Evolutionary conservation across 2,329 filamentous ascomycete species (phyloP).

Genomic region (Grosmannia serpens): DNA sequence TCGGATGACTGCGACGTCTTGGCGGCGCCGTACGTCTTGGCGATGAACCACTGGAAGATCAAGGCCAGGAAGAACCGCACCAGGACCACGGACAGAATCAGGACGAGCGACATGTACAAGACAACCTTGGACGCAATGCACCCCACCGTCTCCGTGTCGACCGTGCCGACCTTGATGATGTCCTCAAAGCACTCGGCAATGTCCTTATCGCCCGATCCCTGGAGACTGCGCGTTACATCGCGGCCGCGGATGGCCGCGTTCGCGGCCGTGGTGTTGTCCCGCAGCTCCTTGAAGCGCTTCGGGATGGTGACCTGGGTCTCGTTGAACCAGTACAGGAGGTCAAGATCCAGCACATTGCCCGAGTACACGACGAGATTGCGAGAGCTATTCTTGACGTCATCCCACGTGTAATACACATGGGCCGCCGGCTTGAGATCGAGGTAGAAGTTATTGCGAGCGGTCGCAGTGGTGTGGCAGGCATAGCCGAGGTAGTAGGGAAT

Average conservation of each 20-base stretch:
- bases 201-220: conserved; percentile 65
- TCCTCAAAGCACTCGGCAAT: conserved; percentile 81
- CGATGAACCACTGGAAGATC: conserved; percentile 93
- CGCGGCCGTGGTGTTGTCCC: conserved; percentile 48
- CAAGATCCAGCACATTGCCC: conserved; percentile 80
- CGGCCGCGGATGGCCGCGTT: conserved; percentile 63
- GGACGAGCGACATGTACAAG: conserved; percentile 80
- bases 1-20: conserved; percentile 77
- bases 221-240: conserved; percentile 82
- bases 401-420: conserved; percentile 94
- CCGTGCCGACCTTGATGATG: conserved; percentile 88
- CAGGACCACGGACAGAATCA: conserved; percentile 82
- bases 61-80: conserved; percentile 83
- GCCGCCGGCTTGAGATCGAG: conserved; percentile 52
- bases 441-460: conserved; percentile 66
- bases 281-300: conserved; percentile 65
- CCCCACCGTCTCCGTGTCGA: conserved; percentile 91
- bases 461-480: conserved; percentile 68
- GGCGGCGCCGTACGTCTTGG: conserved; percentile 68
- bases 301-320: conserved; percentile 65
- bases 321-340: conserved; percentile 87
- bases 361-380: conserved; percentile 93
- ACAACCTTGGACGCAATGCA: conserved; percentile 98
- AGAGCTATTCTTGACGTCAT: conserved; percentile 77
- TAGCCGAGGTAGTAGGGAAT: conserved; percentile 72